Conservation (phyloP, 371 early-diverging fungal species). For the Rhizomucor pusillus region DNA sequence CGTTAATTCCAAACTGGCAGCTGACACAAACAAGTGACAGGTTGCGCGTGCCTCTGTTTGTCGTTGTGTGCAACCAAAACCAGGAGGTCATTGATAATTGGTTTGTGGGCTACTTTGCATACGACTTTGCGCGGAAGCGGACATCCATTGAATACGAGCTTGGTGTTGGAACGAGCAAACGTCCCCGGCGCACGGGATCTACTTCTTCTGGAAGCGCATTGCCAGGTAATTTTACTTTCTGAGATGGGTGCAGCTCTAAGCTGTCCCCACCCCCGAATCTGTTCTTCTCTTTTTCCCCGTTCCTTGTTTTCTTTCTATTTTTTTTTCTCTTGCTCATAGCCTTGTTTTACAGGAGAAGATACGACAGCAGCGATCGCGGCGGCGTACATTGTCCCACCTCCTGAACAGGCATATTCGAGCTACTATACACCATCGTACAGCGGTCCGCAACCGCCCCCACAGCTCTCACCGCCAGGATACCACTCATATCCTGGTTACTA, state of each 20-base stretch:
- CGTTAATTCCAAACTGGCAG: constrained; percentile 16
- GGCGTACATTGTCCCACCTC: constrained; percentile 9
- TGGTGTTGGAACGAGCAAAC: neutral
- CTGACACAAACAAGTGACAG: constrained; percentile 19
- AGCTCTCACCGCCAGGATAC: constrained; percentile 11
- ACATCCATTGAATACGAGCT: constrained; percentile 19
- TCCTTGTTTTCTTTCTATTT: too few relatives aligned
- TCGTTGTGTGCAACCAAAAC: constrained; percentile 12
- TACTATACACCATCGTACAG: constrained; percentile 1
- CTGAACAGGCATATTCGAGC: constrained; percentile 1
- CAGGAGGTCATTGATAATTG: constrained; percentile 24
- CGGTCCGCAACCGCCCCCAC: too few relatives aligned
- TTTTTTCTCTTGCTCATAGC: neutral
- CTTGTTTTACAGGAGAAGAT: neutral
- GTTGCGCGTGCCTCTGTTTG: constrained; percentile 20
- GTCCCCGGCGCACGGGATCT: neutral
- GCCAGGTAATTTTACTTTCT: neutral
- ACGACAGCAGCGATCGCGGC: constrained; percentile 6
- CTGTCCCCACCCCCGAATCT: too few relatives aligned
- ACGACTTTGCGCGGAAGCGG: constrained; percentile 20
- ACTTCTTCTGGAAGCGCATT: neutral
- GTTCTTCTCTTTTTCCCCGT: too few relatives aligned
- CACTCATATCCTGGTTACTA: constrained; percentile 13
- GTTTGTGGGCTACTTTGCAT: constrained; percentile 23
- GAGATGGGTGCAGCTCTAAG: neutral